Conservation (phyloP, 371 early-diverging fungal genomes). For the Haplosporangium sp. region DNA sequence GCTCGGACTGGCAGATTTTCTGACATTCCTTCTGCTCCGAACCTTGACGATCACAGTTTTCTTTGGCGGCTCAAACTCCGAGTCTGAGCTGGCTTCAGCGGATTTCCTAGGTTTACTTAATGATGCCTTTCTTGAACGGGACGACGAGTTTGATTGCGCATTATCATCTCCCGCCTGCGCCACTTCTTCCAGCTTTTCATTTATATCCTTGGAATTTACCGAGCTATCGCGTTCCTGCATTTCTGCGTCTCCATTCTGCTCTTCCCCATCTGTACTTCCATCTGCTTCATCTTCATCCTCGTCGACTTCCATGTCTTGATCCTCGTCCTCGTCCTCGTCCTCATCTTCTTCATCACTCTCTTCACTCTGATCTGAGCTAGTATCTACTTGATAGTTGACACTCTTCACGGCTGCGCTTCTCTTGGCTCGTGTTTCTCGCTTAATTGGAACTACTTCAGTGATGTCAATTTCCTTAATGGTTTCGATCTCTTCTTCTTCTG, state of each 20-base stretch:
- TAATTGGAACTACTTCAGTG: neutral
- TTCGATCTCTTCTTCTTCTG: neutral
- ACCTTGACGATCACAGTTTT: constrained; percentile 2
- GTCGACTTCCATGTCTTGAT: constrained; percentile 3
- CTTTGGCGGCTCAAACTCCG: constrained; percentile 38
- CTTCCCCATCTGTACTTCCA: neutral
- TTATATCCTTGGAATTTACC: neutral
- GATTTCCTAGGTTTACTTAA: constrained; percentile 7
- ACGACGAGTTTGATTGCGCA: neutral
- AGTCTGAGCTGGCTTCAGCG: constrained; percentile 19
- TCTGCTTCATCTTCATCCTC: constrained; percentile 8
- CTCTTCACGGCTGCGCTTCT: constrained; percentile 8
- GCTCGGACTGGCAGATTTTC: constrained; percentile 15
- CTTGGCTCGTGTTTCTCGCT: constrained; percentile 7
- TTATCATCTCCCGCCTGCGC: neutral
- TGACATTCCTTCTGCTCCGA: constrained; percentile 1
- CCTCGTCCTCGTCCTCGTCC: constrained; percentile 17
- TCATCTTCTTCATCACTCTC: constrained; percentile 7
- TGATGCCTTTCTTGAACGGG: constrained; percentile 3
- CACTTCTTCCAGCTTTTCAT: neutral
- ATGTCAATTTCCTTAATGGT: neutral
- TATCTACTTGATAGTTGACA: constrained; percentile 14
- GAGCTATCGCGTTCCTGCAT: neutral
- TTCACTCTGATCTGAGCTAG: neutral
- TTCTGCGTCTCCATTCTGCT: neutral